Conservation (phyloP, 1,284 basidiomycete genomes). For the Tilletia caries region DNA sequence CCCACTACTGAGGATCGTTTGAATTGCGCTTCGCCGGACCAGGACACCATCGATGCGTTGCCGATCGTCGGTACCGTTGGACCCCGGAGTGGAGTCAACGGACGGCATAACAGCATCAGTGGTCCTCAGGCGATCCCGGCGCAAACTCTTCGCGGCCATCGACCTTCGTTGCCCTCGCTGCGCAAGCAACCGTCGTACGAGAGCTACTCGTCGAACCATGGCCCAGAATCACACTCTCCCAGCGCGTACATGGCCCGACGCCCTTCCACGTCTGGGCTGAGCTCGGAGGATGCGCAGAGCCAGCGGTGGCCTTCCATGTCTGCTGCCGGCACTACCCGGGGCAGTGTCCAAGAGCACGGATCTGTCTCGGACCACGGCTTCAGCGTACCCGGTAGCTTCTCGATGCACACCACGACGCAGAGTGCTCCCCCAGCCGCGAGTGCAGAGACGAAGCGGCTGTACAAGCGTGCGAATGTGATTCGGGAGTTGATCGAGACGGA, state of each 20-base stretch:
- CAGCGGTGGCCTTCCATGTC: slow-evolving; percentile 11
- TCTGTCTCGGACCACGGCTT: slow-evolving; percentile 12
- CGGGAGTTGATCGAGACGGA: slow-evolving; percentile 70
- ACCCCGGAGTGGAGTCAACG: not conserved
- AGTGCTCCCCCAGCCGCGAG: not conserved
- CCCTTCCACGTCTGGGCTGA: not conserved
- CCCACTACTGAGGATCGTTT: not conserved
- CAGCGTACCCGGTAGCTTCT: not conserved
- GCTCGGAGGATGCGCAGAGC: not conserved
- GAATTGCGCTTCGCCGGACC: not conserved
- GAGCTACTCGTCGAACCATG: not conserved
- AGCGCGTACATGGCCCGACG: not conserved
- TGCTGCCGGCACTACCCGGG: not conserved
- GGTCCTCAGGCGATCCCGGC: not conserved
- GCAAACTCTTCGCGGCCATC: not conserved
- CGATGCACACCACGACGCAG: slow-evolving; percentile 8
- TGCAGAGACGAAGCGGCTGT: slow-evolving; percentile 49
- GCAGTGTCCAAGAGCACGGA: slow-evolving; percentile 3
- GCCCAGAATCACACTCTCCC: not conserved
- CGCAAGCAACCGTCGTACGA: not conserved
- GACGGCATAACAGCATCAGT: slow-evolving; percentile 11
- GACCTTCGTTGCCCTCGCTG: not conserved
- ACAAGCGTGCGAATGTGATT: slow-evolving; percentile 78
- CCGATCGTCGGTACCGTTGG: not conserved
- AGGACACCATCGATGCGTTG: not conserved